phyloP scores from a whole-genome alignment of 2,329 filamentous ascomycete genomes.

The Botrytis byssoidea region DNA sequence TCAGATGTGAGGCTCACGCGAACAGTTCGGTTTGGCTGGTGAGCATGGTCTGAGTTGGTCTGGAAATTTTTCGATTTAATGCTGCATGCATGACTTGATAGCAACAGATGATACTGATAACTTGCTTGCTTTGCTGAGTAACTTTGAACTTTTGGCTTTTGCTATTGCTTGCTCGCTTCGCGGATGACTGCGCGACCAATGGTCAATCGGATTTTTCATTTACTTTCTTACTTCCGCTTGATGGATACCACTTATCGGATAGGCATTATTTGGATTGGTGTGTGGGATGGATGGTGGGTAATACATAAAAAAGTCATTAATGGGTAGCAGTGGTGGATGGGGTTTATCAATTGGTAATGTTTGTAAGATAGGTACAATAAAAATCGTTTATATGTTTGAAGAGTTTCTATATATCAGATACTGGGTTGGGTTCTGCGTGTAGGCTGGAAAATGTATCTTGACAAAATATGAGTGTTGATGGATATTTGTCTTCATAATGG shows the following conservation, averaged over 20 bases:
- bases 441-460: background rate
- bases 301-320: constrained; percentile 1
- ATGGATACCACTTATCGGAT: background rate
- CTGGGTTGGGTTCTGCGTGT: background rate
- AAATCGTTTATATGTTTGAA: background rate
- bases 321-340: background rate
- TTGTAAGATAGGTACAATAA: constrained; percentile 4
- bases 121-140: constrained; percentile 16
- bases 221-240: background rate
- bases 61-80: constrained; percentile 3
- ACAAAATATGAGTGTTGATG: background rate
- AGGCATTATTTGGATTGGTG: constrained; percentile 10
- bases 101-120: constrained; percentile 11
- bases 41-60: constrained; percentile 9
- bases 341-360: background rate
- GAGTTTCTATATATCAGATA: background rate
- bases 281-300: background rate
- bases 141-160: constrained; percentile 9
- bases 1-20: constrained; percentile 5
- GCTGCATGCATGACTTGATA: constrained; percentile 16
- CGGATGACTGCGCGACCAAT: background rate
- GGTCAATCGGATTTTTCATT: background rate
- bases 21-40: constrained; percentile 1
- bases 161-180: constrained; percentile 6
- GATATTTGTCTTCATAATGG: background rate